Percentiles rank a stretch among this genome's conserved stretches.
These are phyloP conservation scores for Starmerella floricola DNA, from an alignment of 805 yeast genomes.

Conservation along the genomic window DNA sequence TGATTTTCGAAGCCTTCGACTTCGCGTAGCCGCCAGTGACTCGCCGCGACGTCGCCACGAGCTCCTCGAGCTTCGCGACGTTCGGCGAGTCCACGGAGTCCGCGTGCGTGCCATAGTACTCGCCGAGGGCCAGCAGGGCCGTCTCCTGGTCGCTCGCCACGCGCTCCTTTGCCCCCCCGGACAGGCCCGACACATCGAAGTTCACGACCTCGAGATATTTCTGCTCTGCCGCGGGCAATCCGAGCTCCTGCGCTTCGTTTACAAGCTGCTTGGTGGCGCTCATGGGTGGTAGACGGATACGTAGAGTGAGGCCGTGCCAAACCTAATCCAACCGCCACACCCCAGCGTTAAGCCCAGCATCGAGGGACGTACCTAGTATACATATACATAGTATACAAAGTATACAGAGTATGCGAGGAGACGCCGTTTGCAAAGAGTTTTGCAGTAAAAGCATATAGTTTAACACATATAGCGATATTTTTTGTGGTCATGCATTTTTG, in stretches of 20 bases:
- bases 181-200: conserved; percentile 8
- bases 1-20: conserved; percentile 86
- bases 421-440: no score
- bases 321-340: no score
- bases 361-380: no score
- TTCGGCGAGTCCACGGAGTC: conserved; percentile 23
- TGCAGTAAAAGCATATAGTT: no score
- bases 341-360: no score
- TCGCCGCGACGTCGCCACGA: conserved; percentile 56
- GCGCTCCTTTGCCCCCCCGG: conserved; percentile 31
- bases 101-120: conserved; percentile 42
- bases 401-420: no score
- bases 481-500: no score
- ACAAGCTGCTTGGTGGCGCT: conserved; percentile 26
- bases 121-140: conserved; percentile 66
- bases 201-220: conserved; percentile 16
- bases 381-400: no score
- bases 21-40: conserved; percentile 76
- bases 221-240: conserved; percentile 20
- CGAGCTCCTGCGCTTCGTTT: conserved; percentile 22
- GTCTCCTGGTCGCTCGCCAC: conserved; percentile 47
- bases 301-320: no score
- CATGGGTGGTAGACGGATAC: no score
- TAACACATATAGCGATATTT: no score
- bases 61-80: conserved; percentile 41